Conservation (phyloP, 148 eudicot species). For the Rhododendron molle region DNA sequence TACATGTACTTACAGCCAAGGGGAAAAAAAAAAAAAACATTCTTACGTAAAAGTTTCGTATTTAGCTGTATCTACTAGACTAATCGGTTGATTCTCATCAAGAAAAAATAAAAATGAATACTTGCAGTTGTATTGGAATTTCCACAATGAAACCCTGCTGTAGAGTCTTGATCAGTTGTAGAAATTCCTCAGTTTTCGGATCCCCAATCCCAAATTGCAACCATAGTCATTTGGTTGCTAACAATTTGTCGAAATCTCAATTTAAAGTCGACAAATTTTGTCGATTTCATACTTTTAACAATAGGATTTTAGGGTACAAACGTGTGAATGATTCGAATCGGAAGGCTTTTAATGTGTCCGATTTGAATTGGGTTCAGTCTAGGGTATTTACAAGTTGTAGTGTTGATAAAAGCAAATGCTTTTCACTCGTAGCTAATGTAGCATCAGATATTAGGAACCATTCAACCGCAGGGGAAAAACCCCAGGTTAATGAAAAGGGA, state of each 20-base stretch:
- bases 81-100: not conserved
- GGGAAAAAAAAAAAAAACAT: not conserved
- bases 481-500: conserved; percentile 43
- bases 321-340: conserved; percentile 34
- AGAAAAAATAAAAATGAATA: conserved; percentile 31
- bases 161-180: conserved; percentile 43
- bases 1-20: not conserved
- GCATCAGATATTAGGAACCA: conserved; percentile 61
- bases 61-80: not conserved
- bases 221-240: conserved; percentile 10
- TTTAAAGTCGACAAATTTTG: conserved; percentile 17
- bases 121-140: conserved; percentile 50
- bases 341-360: conserved; percentile 53
- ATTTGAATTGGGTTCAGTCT: conserved; percentile 38
- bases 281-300: conserved; percentile 20
- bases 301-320: conserved; percentile 35
- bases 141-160: conserved; percentile 52
- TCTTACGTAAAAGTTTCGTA: not conserved
- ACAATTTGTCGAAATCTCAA: conserved; percentile 40
- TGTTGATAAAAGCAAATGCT: conserved; percentile 23
- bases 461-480: conserved; percentile 50
- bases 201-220: conserved; percentile 23
- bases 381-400: conserved; percentile 26
- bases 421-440: conserved; percentile 34
- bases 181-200: conserved; percentile 42